Conservation (phyloP, 2,329 filamentous ascomycete genomes). For the Nemania sp. region DNA sequence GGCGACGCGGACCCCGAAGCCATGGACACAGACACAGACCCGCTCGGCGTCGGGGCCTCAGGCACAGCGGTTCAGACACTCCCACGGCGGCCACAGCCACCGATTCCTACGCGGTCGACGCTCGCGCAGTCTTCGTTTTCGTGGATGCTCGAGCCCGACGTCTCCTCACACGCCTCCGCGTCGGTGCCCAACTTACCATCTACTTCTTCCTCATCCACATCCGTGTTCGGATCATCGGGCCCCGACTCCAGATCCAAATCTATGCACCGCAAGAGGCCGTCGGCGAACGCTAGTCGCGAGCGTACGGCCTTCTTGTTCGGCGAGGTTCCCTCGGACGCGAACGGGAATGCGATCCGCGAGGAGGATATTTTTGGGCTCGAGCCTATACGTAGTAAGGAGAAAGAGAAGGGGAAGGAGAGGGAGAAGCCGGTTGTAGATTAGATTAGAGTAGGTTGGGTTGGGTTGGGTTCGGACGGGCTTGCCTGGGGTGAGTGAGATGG, state of each 20-base stretch:
- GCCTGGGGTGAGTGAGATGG: too few relatives aligned
- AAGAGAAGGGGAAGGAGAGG: background rate
- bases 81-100: conserved; percentile 41
- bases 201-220: conserved; percentile 18
- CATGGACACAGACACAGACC: conserved; percentile 32
- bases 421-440: background rate
- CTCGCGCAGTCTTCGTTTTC: conserved; percentile 76
- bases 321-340: conserved; percentile 48
- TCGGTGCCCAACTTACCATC: conserved; percentile 17
- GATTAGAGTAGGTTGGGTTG: too few relatives aligned
- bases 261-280: conserved; percentile 45
- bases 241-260: conserved; percentile 23
- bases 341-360: conserved; percentile 42
- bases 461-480: too few relatives aligned
- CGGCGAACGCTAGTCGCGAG: conserved; percentile 53
- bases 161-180: conserved; percentile 33
- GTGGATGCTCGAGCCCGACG: conserved; percentile 72
- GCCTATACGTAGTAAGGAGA: conserved; percentile 44
- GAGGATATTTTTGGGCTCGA: conserved; percentile 61
- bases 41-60: conserved; percentile 28
- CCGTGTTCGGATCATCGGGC: conserved; percentile 25
- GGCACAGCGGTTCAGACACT: conserved; percentile 33
- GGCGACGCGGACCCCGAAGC: conserved; percentile 9
- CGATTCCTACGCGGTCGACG: conserved; percentile 64
- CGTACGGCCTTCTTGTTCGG: conserved; percentile 64